These are phyloP conservation scores for Dendrocalamus latiflorus DNA, from an alignment of 202 grass and related monocot species.

Conservation along the genomic window DNA sequence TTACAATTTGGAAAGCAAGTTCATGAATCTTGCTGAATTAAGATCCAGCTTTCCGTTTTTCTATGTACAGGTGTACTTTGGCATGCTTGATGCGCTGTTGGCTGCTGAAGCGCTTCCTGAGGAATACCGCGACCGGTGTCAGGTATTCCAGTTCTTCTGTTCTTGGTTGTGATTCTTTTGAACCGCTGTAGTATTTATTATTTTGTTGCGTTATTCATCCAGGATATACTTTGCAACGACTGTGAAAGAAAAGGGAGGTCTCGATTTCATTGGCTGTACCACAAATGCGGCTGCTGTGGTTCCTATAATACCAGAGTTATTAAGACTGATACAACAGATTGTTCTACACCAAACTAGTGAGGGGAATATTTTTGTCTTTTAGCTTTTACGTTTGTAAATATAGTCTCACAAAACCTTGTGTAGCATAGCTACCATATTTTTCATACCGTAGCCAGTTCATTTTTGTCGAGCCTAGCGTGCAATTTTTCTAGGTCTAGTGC, in stretches of 20 bases:
- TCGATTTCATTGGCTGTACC: slow-evolving; percentile 92
- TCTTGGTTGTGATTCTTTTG: slow-evolving; percentile 11
- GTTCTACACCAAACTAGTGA: slow-evolving; percentile 48
- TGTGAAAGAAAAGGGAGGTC: slow-evolving; percentile 77
- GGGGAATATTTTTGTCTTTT: slow-evolving; percentile 25
- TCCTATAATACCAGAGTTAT: slow-evolving; percentile 99
- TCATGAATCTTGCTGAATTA: not conserved
- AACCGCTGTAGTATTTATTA: not conserved
- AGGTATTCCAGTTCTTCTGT: slow-evolving; percentile 45
- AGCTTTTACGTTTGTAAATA: slow-evolving; percentile 31
- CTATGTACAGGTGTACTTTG: slow-evolving; percentile 81
- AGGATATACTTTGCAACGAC: slow-evolving; percentile 95
- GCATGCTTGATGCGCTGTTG: slow-evolving; percentile 94
- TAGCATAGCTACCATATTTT: slow-evolving; percentile 29
- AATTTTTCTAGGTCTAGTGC: slow-evolving; percentile 20
- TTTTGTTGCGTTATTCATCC: slow-evolving; percentile 3
- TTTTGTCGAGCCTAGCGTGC: slow-evolving; percentile 36
- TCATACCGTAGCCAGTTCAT: slow-evolving; percentile 32
- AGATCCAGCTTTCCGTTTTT: not conserved
- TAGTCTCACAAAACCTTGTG: slow-evolving; percentile 10
- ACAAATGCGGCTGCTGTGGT: slow-evolving; percentile 82
- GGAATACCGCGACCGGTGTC: slow-evolving; percentile 79
- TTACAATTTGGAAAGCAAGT: not conserved
- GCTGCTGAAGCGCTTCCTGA: slow-evolving; percentile 91
- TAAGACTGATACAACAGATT: slow-evolving; percentile 61